phyloP scores from a whole-genome alignment of 2,329 filamentous ascomycete species.

The Aspergillus intermedius region DNA sequence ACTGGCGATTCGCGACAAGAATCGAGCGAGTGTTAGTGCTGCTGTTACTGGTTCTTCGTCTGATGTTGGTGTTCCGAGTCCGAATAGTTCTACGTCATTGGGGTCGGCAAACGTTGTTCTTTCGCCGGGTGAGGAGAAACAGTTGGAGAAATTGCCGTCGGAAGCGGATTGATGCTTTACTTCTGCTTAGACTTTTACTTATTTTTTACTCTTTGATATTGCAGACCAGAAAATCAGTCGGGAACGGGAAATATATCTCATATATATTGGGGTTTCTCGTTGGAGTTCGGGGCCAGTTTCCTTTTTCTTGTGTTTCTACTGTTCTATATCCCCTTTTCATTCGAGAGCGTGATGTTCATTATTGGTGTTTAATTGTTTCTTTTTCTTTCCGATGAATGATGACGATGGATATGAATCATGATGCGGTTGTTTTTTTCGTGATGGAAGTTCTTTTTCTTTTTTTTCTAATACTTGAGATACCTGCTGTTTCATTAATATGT shows the following conservation, averaged over 20 bases:
- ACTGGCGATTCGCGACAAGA: constrained; percentile 24
- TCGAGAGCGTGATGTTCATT: not conserved
- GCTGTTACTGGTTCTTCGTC: constrained; percentile 22
- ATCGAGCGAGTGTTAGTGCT: constrained; percentile 22
- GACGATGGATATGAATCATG: constrained; percentile 16
- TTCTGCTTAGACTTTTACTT: constrained; percentile 1
- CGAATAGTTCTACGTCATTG: constrained; percentile 11
- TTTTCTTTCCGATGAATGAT: constrained; percentile 9
- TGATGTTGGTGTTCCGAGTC: constrained; percentile 18
- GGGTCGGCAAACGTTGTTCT: constrained; percentile 13
- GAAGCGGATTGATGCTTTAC: constrained; percentile 1
- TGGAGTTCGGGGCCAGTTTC: not conserved
- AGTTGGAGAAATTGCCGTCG: not conserved
- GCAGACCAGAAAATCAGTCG: not conserved
- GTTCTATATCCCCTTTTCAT: not conserved
- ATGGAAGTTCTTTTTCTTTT: not conserved
- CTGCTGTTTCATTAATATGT: not conserved
- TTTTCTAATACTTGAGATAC: not conserved
- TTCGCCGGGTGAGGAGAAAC: constrained; percentile 13
- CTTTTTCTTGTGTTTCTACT: constrained; percentile 2
- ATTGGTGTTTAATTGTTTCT: constrained; percentile 1
- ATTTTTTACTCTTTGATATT: not conserved
- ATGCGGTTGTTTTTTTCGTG: not conserved
- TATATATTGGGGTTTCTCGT: too few relatives aligned
- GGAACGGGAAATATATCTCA: too few relatives aligned